Percentiles rank a stretch among this genome's conserved stretches.
Conservation (phyloP, 1,284 basidiomycete genomes). For the Pyrrhoderma noxium region DNA sequence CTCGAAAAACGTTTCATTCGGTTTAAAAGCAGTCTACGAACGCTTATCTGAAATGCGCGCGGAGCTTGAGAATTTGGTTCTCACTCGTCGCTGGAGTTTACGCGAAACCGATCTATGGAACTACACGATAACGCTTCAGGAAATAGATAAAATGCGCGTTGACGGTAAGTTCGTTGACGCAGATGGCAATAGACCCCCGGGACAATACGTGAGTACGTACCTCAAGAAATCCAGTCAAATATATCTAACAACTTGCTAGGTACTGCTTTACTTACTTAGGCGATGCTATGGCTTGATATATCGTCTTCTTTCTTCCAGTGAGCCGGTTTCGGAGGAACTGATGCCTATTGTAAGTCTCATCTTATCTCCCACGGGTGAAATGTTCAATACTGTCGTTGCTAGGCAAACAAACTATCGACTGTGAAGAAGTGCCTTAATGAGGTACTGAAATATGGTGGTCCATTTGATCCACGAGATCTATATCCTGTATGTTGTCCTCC, state of each 20-base stretch:
- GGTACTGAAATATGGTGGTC: conserved; percentile 94
- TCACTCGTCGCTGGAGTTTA: conserved; percentile 96
- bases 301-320: conserved; percentile 89
- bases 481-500: conserved; percentile 66
- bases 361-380: not conserved
- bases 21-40: conserved; percentile 93
- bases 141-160: conserved; percentile 95
- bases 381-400: conserved; percentile 4
- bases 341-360: conserved; percentile 79
- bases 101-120: conserved; percentile 95
- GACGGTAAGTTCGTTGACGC: conserved; percentile 96
- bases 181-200: conserved; percentile 84
- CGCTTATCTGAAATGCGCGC: conserved; percentile 80
- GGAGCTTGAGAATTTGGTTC: conserved; percentile 82
- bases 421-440: conserved; percentile 97
- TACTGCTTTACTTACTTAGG: conserved; percentile 85
- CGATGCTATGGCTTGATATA: conserved; percentile 97
- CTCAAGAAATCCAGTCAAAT: not conserved
- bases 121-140: conserved; percentile 89
- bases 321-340: conserved; percentile 97
- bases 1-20: conserved; percentile 81
- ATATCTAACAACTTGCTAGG: too few relatives aligned
- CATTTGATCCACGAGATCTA: conserved; percentile 90
- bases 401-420: conserved; percentile 91
- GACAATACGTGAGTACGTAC: conserved; percentile 83